Base-by-base conservation (phyloP, 768 basidiomycete species). In the Suillus bovinus region DNA sequence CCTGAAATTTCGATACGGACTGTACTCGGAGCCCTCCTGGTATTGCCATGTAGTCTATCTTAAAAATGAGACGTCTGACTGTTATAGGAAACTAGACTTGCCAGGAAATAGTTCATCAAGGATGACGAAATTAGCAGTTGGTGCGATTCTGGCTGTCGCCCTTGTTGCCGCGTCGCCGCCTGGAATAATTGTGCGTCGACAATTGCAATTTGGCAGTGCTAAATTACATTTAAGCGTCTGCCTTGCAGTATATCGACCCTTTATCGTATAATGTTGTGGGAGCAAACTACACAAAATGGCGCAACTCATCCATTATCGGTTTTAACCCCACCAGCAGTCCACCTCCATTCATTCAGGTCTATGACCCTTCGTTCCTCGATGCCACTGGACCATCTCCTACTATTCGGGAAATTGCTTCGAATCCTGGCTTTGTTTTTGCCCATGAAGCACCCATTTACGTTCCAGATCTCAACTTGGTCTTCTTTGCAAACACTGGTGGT, bases 391-490 rank as follows among this genome's bases (percentile, higher is more conserved):
- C 73, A 8, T 76, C 75, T 29, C 83, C 89, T 4, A 80, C 80
- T 2, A 79, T 91, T 58, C 78, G 81, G 9, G 69, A 83, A 59
- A 81, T 93, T 55, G 85, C 88, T 2, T 80, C 82, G 13, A 86
- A 86, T 63, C 78, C 80, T 7, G 81, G 78, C 6, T 86, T 86
- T 71, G 85, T 86, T 13, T 86, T 90, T 63, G 88, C 88, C 17
- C 90, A 91, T 69, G 89, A 91, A 73, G 90, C 87, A 10, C 87
- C 88, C 0, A 76, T 90, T 2, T 89, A 84, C 74, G 76, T 82
- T 44, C 72, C 84, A 5, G 79, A 76, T 22, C 86, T 84, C 7
- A 82, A 90, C 69, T 84, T 89, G 64, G 78, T 93, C 3, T 87
- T 86, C 76, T 93, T 93, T 68, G 80, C 83, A 6, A 88, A 86